Evolutionary conservation across 805 yeast genomes (phyloP).

Genomic region (Schizosaccharomyces osmophilus): DNA sequence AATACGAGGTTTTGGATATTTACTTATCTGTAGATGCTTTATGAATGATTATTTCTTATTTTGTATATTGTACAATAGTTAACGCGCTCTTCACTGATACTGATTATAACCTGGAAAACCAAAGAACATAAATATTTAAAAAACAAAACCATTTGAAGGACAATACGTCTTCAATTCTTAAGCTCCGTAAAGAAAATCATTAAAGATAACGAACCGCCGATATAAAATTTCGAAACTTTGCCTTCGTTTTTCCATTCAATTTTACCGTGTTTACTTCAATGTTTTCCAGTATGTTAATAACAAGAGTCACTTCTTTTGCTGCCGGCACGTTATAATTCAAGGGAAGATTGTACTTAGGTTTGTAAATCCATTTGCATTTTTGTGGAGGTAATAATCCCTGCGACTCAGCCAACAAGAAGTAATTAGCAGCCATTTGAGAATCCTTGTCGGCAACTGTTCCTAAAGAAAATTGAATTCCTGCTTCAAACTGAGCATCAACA

Average conservation of each 20-base stretch:
- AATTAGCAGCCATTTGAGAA: neutral
- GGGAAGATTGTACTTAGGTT: neutral
- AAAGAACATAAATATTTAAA: neutral
- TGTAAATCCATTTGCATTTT: neutral
- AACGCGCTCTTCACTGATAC: too few relatives aligned
- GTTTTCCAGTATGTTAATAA: neutral
- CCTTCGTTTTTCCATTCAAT: neutral
- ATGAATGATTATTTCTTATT: too few relatives aligned
- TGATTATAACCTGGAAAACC: too few relatives aligned
- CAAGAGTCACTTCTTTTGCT: neutral
- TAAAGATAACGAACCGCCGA: neutral
- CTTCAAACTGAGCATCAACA: neutral
- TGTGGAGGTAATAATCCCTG: neutral
- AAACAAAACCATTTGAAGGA: neutral
- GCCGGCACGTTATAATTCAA: neutral
- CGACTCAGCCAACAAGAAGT: neutral
- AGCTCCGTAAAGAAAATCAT: neutral
- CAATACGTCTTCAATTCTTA: neutral
- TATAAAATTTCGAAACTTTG: neutral
- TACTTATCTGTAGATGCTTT: too few relatives aligned
- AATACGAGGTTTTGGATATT: too few relatives aligned
- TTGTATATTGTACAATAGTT: too few relatives aligned
- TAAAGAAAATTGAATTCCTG: neutral
- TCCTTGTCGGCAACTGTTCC: neutral
- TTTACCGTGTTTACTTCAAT: neutral